phyloP scores from a whole-genome alignment of 768 basidiomycete genomes.

The Leccinum uliginosum region DNA sequence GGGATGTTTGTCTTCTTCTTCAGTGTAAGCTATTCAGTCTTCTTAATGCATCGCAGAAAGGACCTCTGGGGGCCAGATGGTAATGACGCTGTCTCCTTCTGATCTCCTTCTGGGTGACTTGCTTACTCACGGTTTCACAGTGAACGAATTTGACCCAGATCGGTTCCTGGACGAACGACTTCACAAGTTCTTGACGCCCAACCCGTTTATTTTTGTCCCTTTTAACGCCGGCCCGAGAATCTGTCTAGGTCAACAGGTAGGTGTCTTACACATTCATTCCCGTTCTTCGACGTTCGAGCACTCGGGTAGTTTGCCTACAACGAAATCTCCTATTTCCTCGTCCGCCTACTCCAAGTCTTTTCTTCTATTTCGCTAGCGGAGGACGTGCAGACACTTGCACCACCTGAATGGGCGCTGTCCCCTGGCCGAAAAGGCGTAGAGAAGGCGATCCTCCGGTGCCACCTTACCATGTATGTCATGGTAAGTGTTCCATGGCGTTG shows the following conservation, averaged over 20 bases:
- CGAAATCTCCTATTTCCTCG: slow-evolving; percentile 58
- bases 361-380: slow-evolving; percentile 40
- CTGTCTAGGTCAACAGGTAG: slow-evolving; percentile 36
- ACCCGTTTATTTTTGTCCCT: slow-evolving; percentile 48
- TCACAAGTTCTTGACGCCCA: slow-evolving; percentile 48
- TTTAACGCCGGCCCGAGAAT: slow-evolving; percentile 40
- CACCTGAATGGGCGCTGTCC: slow-evolving; percentile 38
- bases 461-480: slow-evolving; percentile 52
- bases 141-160: slow-evolving; percentile 58
- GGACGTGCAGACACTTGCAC: slow-evolving; percentile 44
- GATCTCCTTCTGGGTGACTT: background rate
- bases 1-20: background rate
- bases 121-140: slow-evolving; percentile 25
- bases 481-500: slow-evolving; percentile 27
- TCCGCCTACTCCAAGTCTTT: slow-evolving; percentile 55
- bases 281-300: background rate
- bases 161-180: slow-evolving; percentile 61
- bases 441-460: slow-evolving; percentile 40
- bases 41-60: slow-evolving; percentile 55
- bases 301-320: slow-evolving; percentile 55
- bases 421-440: slow-evolving; percentile 40
- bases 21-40: slow-evolving; percentile 44
- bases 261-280: background rate
- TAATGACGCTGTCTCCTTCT: slow-evolving; percentile 17
- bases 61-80: slow-evolving; percentile 71